Conservation (phyloP, 305 asterid species). For the Fraxinus floribunda region DNA sequence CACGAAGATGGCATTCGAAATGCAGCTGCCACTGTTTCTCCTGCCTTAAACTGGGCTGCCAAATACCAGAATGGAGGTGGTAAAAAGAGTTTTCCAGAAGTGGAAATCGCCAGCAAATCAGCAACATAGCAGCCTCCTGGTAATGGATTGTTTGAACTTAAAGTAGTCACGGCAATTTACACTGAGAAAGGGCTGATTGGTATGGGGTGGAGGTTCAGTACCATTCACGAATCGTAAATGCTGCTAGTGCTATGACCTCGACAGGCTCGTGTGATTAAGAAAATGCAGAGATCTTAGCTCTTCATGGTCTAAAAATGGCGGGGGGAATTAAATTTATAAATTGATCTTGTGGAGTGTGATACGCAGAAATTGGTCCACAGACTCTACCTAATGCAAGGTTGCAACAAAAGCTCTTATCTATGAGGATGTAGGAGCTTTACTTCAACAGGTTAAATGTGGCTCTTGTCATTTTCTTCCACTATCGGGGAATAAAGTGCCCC, state of each 20-base stretch:
- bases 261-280: neutral
- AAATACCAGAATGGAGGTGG: neutral
- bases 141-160: neutral
- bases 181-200: neutral
- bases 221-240: neutral
- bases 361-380: neutral
- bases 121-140: neutral
- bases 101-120: neutral
- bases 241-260: neutral
- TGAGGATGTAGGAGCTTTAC: neutral
- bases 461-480: neutral
- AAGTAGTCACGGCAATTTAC: neutral
- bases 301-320: neutral
- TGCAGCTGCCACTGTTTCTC: neutral
- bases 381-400: neutral
- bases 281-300: neutral
- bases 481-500: neutral
- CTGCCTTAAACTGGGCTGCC: neutral
- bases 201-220: neutral
- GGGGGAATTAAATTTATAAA: neutral
- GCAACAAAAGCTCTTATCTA: neutral
- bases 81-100: neutral
- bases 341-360: neutral
- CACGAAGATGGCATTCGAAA: neutral
- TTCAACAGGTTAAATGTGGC: neutral